These are phyloP conservation scores for Schwanniomyces occidentalis DNA, from an alignment of 805 yeast species.

Conservation along the genomic window DNA sequence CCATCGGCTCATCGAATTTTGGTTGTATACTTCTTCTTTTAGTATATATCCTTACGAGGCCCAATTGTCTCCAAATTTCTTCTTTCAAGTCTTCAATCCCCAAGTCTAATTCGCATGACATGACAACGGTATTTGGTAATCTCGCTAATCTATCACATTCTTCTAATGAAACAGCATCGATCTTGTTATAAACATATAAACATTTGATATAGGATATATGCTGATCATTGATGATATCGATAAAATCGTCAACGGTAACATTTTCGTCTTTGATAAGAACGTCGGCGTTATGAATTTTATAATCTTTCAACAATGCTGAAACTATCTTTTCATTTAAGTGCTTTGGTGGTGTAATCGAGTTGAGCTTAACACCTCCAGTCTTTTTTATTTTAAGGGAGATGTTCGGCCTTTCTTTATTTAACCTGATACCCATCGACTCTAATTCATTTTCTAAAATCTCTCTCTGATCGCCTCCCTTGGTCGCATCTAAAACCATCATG, in stretches of 20 bases:
- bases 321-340: constrained; percentile 80
- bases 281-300: constrained; percentile 90
- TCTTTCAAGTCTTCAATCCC: constrained; percentile 88
- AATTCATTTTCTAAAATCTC: constrained; percentile 83
- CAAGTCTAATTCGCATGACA: constrained; percentile 85
- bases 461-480: constrained; percentile 89
- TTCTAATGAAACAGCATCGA: constrained; percentile 92
- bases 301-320: constrained; percentile 75
- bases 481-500: constrained; percentile 92
- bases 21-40: constrained; percentile 84
- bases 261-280: constrained; percentile 86
- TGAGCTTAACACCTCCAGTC: constrained; percentile 89
- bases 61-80: constrained; percentile 89
- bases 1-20: constrained; percentile 85
- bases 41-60: constrained; percentile 78
- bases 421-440: constrained; percentile 90
- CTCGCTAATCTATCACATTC: constrained; percentile 92
- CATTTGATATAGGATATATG: constrained; percentile 90
- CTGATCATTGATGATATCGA: constrained; percentile 84
- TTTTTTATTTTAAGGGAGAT: constrained; percentile 75
- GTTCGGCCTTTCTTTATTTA: constrained; percentile 80
- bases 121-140: constrained; percentile 89
- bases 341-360: constrained; percentile 78
- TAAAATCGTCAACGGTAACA: constrained; percentile 86
- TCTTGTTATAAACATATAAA: constrained; percentile 89